Evolutionary conservation across 768 basidiomycete species (phyloP).

Genomic region (Termitomyces sp.): DNA sequence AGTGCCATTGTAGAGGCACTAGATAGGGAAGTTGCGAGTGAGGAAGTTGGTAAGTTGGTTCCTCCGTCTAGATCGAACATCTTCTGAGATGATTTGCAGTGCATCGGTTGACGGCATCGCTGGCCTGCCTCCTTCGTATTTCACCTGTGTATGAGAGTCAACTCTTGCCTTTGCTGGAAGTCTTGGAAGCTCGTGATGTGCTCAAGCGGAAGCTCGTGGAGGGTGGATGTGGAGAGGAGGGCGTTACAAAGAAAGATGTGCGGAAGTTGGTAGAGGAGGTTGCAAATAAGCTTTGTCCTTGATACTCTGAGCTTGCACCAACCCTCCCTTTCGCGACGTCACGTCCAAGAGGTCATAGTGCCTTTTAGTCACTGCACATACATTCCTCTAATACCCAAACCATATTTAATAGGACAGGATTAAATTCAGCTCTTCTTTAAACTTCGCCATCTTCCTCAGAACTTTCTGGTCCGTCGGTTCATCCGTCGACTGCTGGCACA

Average conservation of each 20-base stretch:
- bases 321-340: neutral
- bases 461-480: neutral
- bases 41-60: slow-evolving; percentile 70
- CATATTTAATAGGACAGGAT: neutral
- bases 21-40: slow-evolving; percentile 61
- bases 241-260: slow-evolving; percentile 63
- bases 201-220: slow-evolving; percentile 55
- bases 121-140: slow-evolving; percentile 72
- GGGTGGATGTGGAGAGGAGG: slow-evolving; percentile 47
- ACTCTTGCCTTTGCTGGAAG: slow-evolving; percentile 58
- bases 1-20: slow-evolving; percentile 84
- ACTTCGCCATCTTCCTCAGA: neutral
- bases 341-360: neutral
- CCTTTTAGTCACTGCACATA: neutral
- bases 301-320: slow-evolving; percentile 5
- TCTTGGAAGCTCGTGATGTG: slow-evolving; percentile 56
- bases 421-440: neutral
- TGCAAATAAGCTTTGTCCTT: slow-evolving; percentile 39
- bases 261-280: slow-evolving; percentile 66
- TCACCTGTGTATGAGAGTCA: slow-evolving; percentile 65
- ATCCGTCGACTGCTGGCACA: neutral
- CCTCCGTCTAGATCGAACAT: neutral
- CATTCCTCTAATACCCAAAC: neutral
- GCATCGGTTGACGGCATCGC: slow-evolving; percentile 75
- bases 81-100: slow-evolving; percentile 39